Evolutionary conservation across 2,329 filamentous ascomycete species (phyloP), one percentile per base, ranked within the genome.

Genomic region (Chaetomiaceae sp.): DNA sequence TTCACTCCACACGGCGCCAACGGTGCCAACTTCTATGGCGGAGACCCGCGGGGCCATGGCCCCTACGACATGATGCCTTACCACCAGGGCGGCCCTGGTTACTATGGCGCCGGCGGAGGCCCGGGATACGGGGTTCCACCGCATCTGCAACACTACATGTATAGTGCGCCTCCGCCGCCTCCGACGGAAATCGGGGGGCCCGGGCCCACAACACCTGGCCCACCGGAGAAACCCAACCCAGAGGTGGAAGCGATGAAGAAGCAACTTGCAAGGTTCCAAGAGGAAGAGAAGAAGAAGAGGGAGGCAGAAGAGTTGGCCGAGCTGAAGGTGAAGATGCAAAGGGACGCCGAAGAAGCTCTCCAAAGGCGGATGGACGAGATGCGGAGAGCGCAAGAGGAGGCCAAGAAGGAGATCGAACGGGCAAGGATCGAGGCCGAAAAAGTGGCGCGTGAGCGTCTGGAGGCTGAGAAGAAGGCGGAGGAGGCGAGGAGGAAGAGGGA

Each of bases 191-290:
- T 62, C 1, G 66, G 58, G 12, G 59, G 53, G n/a, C 55, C 66
- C 3, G 42, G 38, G 17, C 48, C 60, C 6, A 60, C 66, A 4
- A 70, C 72, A 5, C 68, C 70, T 2, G 65, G 68, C 1, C 66
- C 67, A 4, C 55, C 60, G 26, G 65, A 68, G 56, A 68, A 68
- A 47, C 65, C 65, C 12, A 58, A 84, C 43, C 71, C 75, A 2
- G 76, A 84, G 46, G 79, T 79, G 56, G 68, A 83, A 51, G 69
- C 70, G n/a, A 73, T 83, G 47, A 74, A 83, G 51, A 73, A 78
- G 51, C 74, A 84, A 55, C 64, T 86, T 14, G 70, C 72, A 11
- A 65, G 66, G 9, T 68, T 77, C 35, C 70, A 77, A 51, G 66
- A 63, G 4, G 69, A 69, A 24, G 65, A 73, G 47, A 70, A 69